Conservation (phyloP, 495 filamentous ascomycete species). For the Penicillium cataractarum region DNA sequence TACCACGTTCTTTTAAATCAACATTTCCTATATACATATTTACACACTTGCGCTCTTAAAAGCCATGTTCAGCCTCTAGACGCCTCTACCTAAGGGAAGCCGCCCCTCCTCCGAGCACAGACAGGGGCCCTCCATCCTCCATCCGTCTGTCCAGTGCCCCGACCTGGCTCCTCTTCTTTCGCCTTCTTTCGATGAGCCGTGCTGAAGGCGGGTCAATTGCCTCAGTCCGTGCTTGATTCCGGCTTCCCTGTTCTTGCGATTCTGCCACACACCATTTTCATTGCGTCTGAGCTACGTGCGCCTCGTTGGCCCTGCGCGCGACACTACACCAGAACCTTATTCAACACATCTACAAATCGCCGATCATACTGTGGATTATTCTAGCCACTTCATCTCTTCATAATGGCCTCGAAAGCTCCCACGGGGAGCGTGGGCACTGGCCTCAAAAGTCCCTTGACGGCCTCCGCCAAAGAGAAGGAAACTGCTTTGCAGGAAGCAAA, state of each 20-base stretch:
- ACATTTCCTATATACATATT: slow-evolving; percentile 2
- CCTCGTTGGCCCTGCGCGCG: background rate
- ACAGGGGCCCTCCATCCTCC: slow-evolving; percentile 25
- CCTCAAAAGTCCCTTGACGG: background rate
- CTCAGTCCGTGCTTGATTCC: slow-evolving; percentile 24
- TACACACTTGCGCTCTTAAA: slow-evolving; percentile 5
- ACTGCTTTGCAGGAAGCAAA: slow-evolving; percentile 27
- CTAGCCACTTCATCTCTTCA: background rate
- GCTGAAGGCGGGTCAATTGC: slow-evolving; percentile 20
- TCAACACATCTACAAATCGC: background rate
- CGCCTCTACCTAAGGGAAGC: slow-evolving; percentile 28
- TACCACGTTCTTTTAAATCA: slow-evolving; percentile 15
- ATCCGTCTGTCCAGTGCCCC: slow-evolving; percentile 15
- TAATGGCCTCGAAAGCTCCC: slow-evolving; percentile 14
- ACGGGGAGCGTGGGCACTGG: background rate
- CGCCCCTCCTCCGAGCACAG: slow-evolving; percentile 32
- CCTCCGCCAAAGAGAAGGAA: slow-evolving; percentile 17
- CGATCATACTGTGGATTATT: background rate
- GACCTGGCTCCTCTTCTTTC: slow-evolving; percentile 9
- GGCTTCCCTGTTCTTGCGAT: slow-evolving; percentile 28
- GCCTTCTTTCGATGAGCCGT: slow-evolving; percentile 13
- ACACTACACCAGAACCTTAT: background rate
- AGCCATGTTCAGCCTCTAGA: slow-evolving; percentile 34
- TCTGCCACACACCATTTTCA: background rate
- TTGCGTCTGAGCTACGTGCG: background rate